Evolutionary conservation across 441 rosid species (phyloP).

Genomic region (Euphorbia celastroides): DNA sequence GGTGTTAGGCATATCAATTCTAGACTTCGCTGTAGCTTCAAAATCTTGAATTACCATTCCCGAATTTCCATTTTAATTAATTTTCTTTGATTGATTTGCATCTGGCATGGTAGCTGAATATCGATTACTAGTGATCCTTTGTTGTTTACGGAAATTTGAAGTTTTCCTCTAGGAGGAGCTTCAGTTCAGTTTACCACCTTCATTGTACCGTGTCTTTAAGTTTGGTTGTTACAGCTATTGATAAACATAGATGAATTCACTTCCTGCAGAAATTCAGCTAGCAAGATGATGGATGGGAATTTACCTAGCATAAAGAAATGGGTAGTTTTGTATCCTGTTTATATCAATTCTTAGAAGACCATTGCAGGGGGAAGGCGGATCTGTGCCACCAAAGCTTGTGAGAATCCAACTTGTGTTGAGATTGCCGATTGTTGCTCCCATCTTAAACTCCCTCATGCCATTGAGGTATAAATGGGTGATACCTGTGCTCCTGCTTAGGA

Average conservation of each 20-base stretch:
- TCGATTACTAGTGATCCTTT: too few species aligned
- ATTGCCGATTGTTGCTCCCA: slow-evolving; percentile 68
- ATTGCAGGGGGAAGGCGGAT: slow-evolving; percentile 80
- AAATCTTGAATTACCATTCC: background rate
- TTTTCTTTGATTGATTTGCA: background rate
- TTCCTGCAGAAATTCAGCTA: slow-evolving; percentile 5
- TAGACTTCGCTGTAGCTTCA: background rate
- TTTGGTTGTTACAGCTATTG: background rate
- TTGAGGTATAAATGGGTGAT: slow-evolving; percentile 44
- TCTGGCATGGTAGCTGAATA: background rate
- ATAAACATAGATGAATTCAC: background rate
- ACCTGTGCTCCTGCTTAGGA: background rate
- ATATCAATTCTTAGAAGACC: slow-evolving; percentile 81
- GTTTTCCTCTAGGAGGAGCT: too few species aligned
- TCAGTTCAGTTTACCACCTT: background rate
- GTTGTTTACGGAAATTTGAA: too few species aligned
- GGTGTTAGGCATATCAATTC: background rate
- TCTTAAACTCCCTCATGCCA: slow-evolving; percentile 55
- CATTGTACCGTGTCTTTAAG: background rate
- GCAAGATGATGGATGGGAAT: slow-evolving; percentile 40
- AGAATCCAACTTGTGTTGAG: slow-evolving; percentile 70
- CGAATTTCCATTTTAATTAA: background rate
- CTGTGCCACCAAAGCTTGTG: slow-evolving; percentile 56
- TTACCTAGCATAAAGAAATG: slow-evolving; percentile 52
- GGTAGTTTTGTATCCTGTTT: slow-evolving; percentile 68